Conservation (phyloP, 768 basidiomycete genomes). For the Daedaleopsis nitida region DNA sequence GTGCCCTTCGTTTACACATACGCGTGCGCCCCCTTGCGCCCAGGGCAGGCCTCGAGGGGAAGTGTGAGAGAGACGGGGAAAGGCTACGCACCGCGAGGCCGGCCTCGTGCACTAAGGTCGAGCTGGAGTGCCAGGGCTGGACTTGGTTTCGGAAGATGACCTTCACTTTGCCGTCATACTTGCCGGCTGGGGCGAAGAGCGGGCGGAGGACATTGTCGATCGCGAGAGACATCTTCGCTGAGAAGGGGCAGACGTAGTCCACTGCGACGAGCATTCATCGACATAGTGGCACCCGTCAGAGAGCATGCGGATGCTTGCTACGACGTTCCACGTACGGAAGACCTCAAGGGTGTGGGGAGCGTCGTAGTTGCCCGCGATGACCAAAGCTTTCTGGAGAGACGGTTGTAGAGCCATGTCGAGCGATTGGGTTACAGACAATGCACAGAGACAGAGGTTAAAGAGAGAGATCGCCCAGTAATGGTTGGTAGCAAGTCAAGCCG, state of each 20-base stretch:
- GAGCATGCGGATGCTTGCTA: not conserved
- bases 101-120: slow-evolving; percentile 80
- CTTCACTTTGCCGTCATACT: slow-evolving; percentile 74
- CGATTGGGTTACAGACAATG: not conserved
- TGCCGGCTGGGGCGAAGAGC: slow-evolving; percentile 55
- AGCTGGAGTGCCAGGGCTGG: slow-evolving; percentile 80
- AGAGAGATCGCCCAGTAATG: not conserved
- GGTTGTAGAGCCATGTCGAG: slow-evolving; percentile 78
- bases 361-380: slow-evolving; percentile 57
- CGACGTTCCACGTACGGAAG: slow-evolving; percentile 53
- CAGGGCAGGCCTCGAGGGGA: not conserved
- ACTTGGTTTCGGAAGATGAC: slow-evolving; percentile 70
- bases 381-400: slow-evolving; percentile 56
- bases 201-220: slow-evolving; percentile 66
- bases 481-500: not conserved
- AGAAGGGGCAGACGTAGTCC: slow-evolving; percentile 88
- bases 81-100: slow-evolving; percentile 63
- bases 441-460: not conserved
- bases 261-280: slow-evolving; percentile 42
- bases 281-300: not conserved
- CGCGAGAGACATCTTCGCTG: slow-evolving; percentile 60
- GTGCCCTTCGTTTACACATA: not conserved
- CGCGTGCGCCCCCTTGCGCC: not conserved
- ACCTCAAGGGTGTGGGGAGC: slow-evolving; percentile 82
- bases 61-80: not conserved